Base-by-base conservation (phyloP, 2,329 filamentous ascomycete genomes). In the Scleromitrula shiraiana region DNA sequence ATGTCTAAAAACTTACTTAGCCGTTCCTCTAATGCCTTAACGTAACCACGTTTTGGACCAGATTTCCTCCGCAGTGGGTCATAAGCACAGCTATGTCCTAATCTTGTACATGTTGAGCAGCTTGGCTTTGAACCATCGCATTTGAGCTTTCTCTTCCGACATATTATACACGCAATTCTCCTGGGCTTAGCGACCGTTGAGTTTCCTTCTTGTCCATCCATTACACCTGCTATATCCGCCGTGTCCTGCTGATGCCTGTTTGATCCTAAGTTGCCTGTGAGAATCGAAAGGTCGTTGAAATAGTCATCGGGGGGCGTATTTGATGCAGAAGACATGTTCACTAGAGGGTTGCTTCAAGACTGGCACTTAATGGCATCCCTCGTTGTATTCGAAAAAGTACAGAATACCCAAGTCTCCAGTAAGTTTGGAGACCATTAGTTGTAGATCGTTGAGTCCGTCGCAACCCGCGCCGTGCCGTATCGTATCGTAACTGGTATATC, bases 121-220 rank as follows among this genome's bases (percentile, higher is more conserved):
- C 75, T 77, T n/a, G 82, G 82, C 53, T 77, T 76, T 37, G 69
- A 69, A 17, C 81, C 80, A 64, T 86, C 81, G 60, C 82, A 85
- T 64, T 76, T 75, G 70, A 96, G 73, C 70, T 97, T 97, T 64
- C 91, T 78, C 68, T 90, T 93, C 60, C 91, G 77, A 65, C 93
- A 98, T 53, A 97, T 82, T 63, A 95, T 87, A 66, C 93, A 98
- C 30, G 93, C 93, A 60, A 97, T 85, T 57, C 91, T 80, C 73
- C 97, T 97, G n/a, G 83, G 82, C 61, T 87, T 87, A 41, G 85
- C 83, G 19, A 88, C 73, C 58, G 67, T 73, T 54, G 82, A 80
- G 57, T 40, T 29, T 19, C 36, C 26, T 23, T 76, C 75, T 35
- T 53, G 65, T 51, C 72, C 70, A 50, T 70, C 69, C 48, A 64